Evolutionary conservation across 176 grass and related monocot species (phyloP).

Genomic region (Saccharum officinarum): DNA sequence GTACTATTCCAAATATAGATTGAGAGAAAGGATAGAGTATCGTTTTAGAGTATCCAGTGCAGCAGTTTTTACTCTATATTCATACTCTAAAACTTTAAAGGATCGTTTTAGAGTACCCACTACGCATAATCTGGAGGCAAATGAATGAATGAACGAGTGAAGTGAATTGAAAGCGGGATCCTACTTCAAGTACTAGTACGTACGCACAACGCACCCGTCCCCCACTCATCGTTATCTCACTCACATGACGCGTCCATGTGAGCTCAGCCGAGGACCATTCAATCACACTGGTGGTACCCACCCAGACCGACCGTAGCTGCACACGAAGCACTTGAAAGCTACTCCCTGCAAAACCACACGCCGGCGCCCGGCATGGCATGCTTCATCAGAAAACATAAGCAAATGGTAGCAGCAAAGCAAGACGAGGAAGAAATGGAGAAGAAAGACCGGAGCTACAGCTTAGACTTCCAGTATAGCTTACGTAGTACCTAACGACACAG

Average conservation of each 20-base stretch:
- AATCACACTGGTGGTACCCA: background rate
- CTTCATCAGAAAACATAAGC: background rate
- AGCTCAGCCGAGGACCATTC: slow-evolving; percentile 24
- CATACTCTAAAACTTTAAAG: no score
- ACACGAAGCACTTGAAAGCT: background rate
- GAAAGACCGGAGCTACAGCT: slow-evolving; percentile 16
- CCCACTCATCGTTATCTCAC: background rate
- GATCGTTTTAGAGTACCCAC: no score
- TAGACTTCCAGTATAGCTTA: background rate
- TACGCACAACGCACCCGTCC: background rate
- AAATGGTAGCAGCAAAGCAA: background rate
- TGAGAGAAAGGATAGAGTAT: no score
- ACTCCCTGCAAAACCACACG: background rate
- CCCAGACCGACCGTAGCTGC: background rate
- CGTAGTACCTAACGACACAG: slow-evolving; percentile 15
- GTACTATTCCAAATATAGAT: no score
- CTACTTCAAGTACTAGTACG: slow-evolving; percentile 2
- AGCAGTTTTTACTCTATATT: no score
- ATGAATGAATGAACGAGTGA: no score
- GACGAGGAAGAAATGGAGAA: background rate
- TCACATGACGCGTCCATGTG: slow-evolving; percentile 8
- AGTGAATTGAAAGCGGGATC: slow-evolving; percentile 9
- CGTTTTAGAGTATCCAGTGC: no score
- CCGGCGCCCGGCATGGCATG: background rate
- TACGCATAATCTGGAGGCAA: no score